Base-by-base conservation (phyloP, 352 stramenopile species). In the Phytophthora lateralis region DNA sequence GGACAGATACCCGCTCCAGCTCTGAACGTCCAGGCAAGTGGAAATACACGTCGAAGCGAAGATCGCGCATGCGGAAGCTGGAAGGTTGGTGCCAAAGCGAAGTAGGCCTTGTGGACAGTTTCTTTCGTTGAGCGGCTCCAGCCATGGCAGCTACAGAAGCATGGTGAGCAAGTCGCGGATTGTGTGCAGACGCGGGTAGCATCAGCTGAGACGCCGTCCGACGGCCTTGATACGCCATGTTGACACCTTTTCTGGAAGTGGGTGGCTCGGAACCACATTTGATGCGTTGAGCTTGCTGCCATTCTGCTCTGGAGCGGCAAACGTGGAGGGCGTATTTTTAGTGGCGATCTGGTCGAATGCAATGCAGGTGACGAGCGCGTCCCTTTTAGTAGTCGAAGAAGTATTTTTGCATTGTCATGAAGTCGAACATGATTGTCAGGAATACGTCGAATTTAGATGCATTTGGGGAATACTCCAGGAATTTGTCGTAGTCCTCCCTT, bases 21-120 rank as follows among this genome's bases (percentile, higher is more conserved):
- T 79, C 74, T 1, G 53, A 46, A 15, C 64, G 57, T 9, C 51
- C 56, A 1, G 78, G 70, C 1, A 86, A 12, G 49, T 82, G 73
- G 39, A 90, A 75, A 39, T 74, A 84, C 21, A 90, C 52, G 26
- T 90, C 76, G 43, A 87, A 75, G 5, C 67, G 69, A 24, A 78
- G 54, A 29, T 85, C 75, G 2, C 42, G 55, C 27, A 62, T 48
- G 8, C 57, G 41, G 10, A 61, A 35, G 9, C 39, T 60, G 1
- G 67, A 78, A 17, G 74, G 56, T 35, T 66, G 48, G 21, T 61
- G 65, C 37, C 55, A 63, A 0, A 72, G 38, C 15, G 42, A 15
- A 9, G 21, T 7, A 46, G 37, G 30, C 18, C 42, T 18, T 2
- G 51, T 42, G 7, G 43, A 17, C 10, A 71, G 53, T 49, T 55